Conservation (phyloP, 805 yeast species). For the Candida mattraensis region DNA sequence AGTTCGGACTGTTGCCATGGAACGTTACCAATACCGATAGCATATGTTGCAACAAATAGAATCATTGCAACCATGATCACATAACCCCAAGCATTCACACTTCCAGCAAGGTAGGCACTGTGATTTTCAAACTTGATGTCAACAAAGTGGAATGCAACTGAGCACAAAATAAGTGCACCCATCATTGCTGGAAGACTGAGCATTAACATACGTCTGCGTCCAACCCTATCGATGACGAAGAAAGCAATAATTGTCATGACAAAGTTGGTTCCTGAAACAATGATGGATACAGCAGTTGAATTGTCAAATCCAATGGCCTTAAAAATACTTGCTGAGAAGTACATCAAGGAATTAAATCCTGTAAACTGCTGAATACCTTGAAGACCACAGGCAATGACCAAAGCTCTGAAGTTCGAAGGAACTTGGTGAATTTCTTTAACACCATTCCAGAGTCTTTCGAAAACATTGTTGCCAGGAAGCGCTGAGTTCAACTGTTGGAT, state of each 20-base stretch:
- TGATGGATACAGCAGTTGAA: constrained; percentile 92
- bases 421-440: constrained; percentile 61
- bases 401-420: constrained; percentile 84
- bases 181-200: constrained; percentile 87
- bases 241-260: constrained; percentile 84
- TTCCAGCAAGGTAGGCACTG: constrained; percentile 42
- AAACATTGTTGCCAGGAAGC: constrained; percentile 47
- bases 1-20: constrained; percentile 98
- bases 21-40: constrained; percentile 93
- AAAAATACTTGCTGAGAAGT: constrained; percentile 90
- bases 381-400: constrained; percentile 85
- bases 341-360: constrained; percentile 95
- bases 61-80: constrained; percentile 86
- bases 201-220: constrained; percentile 80
- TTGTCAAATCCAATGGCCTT: constrained; percentile 85
- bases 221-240: constrained; percentile 81
- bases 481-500: constrained; percentile 48
- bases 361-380: constrained; percentile 97
- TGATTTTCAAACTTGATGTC: constrained; percentile 57
- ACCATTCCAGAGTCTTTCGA: constrained; percentile 57
- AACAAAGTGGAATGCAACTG: constrained; percentile 88
- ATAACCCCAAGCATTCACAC: constrained; percentile 82
- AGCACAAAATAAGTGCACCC: constrained; percentile 70
- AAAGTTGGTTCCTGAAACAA: constrained; percentile 93
- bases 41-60: constrained; percentile 83